Base-by-base conservation (phyloP, 2,329 filamentous ascomycete genomes). In the Aaosphaeria arxii region DNA sequence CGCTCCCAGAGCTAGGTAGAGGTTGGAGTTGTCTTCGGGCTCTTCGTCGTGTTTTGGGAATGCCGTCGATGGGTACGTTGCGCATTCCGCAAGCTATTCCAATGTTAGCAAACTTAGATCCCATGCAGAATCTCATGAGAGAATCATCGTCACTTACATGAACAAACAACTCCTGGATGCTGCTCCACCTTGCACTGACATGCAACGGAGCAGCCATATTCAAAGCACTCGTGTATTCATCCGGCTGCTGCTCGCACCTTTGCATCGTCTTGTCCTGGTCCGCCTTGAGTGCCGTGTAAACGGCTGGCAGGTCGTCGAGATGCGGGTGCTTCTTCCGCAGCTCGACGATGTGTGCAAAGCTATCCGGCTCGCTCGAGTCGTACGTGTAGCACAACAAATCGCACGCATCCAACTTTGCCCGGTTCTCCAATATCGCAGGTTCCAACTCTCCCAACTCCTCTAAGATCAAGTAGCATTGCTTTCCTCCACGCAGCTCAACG, bases 221-320 rank as follows among this genome's bases (percentile, higher is more conserved):
- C 58, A 95, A 76, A 35, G 81, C 80, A 44, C 86, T 84, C 0
- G 91, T 95, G 71, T 96, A 96, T 54, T 91, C 86, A 66, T 99
- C 94, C 1, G 94, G 94, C 55, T 71, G 69, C 70, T 96, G 92
- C 54, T 96, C 90, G 51, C 88, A 88, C 50, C 94, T 83, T 72
- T 99, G 94, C n/a, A 91, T 96, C 4, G 92, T 95, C 70, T 96
- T 95, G 70, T 99, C 94, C 57, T 88, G 84, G 70, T 99, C 94
- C 3, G 94, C 94, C 71, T 99, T 99, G 50, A 97, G 77, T 0
- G 92, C 94, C 1, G 90, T 89, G 67, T 95, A 99, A 6, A 99
- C 86, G 6, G 89, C 87, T 0, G 94, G 94, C 30, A 99, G 76
- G n/a, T 89, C 85, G 66, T 95, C 88, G 2, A 99, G 80, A 47